Percentiles rank a stretch among this genome's conserved stretches.
Evolutionary conservation across 2,329 filamentous ascomycete species (phyloP).

Genomic region (Ophiostoma sp.): DNA sequence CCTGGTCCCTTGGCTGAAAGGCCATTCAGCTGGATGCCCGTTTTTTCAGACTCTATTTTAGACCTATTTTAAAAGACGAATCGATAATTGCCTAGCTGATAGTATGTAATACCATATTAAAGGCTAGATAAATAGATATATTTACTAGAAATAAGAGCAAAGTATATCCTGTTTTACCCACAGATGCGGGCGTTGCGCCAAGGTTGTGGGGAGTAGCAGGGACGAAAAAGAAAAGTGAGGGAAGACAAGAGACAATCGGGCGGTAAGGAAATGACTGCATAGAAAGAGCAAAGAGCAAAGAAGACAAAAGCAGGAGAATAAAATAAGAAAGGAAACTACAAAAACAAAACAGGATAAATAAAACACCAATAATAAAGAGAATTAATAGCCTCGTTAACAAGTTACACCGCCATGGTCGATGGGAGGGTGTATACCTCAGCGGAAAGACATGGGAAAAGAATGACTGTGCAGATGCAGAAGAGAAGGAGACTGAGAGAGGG

Average conservation of each 20-base stretch:
- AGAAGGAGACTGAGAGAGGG: neutral
- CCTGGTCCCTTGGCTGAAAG: neutral
- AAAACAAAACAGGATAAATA: neutral
- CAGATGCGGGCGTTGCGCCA: neutral
- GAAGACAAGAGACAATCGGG: neutral
- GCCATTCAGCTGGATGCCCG: neutral
- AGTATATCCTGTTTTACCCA: neutral
- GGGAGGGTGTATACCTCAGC: conserved; percentile 1
- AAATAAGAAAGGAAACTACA: neutral
- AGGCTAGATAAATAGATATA: neutral
- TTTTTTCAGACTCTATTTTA: neutral
- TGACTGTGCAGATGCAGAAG: neutral
- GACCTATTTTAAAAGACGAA: neutral
- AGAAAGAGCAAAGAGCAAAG: neutral
- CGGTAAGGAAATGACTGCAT: neutral
- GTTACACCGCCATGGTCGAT: neutral
- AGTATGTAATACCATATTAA: neutral
- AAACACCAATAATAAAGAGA: neutral
- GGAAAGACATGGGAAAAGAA: neutral
- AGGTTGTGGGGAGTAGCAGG: conserved; percentile 10
- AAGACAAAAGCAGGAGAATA: too few relatives aligned
- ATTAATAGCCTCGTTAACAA: conserved; percentile 6
- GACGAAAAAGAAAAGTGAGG: neutral
- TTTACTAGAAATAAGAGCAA: neutral
- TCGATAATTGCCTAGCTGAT: neutral